Base-by-base conservation (phyloP, 306 rosid species). In the Amphicarpaea edgeworthii region DNA sequence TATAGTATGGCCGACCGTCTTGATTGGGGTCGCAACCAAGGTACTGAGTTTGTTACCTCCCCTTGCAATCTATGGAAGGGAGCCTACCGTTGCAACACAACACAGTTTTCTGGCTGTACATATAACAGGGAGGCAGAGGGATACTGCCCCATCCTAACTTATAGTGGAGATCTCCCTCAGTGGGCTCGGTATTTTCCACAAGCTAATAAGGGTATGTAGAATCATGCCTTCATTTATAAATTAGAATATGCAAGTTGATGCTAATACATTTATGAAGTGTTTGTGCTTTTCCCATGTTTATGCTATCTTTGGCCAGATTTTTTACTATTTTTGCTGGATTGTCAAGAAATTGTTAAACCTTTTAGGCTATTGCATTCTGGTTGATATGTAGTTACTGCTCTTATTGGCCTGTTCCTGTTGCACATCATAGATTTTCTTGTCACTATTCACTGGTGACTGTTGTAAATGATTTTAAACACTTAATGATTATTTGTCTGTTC, bases 81-180 rank as follows among this genome's bases (percentile, higher is more conserved):
- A 70, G 93, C 98, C 79, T 96, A 96, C 74, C 98, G 78, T 79
- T 96, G 99, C 88, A 96, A 96, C 86, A 80, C 88, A 61, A 90
- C 99, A 51, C 97, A 92, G 79, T 87, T 75, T 85, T 96, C 99
- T 34, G 97, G 99, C 50, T 96, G 99, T 79, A 96, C 97, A 9
- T 96, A 92, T 84, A 92, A 96, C 83, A 88, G 99, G 86, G 99
- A 96, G 89, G 99, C 99, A 12, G 99, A 96, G 82, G 99, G 99
- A 37, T 96, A 96, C 85, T 96, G 99, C 82, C 98, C 99, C 40
- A 92, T 92, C 28, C 85, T 96, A 75, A 96, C 89, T 74, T 92
- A 96, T 50, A 89, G 88, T 49, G 96, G 91, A 45, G 98, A 92
- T 67, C 97, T 96, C 45, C 99, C 99, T 75, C 97, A 75, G 71